phyloP scores from a whole-genome alignment of 106 monocot genomes.

The Allium cepa region DNA sequence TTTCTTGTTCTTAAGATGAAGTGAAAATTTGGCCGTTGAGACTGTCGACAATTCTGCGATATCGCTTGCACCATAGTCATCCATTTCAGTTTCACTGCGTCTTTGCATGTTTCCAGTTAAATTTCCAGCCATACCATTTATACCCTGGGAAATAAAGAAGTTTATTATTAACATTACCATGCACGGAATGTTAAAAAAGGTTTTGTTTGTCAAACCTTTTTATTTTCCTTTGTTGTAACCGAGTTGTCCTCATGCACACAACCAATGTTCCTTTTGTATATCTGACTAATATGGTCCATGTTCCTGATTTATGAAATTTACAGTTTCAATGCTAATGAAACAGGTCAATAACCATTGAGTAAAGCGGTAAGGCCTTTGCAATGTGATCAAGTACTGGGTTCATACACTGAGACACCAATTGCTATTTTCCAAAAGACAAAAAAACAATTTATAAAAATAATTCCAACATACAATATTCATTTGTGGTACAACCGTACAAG shows the following conservation, averaged over 20 bases:
- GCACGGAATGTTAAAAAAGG: too few relatives aligned
- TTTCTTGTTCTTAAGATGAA: slow-evolving; percentile 14
- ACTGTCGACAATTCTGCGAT: slow-evolving; percentile 34
- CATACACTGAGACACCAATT: too few relatives aligned
- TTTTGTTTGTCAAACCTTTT: slow-evolving; percentile 29
- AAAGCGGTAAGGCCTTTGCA: too few relatives aligned
- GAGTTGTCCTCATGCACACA: slow-evolving; percentile 19
- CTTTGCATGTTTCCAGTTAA: slow-evolving; percentile 45
- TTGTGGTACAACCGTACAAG: too few relatives aligned
- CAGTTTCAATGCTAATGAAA: too few relatives aligned
- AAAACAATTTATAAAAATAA: too few relatives aligned
- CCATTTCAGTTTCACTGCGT: slow-evolving; percentile 17
- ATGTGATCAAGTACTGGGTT: too few relatives aligned
- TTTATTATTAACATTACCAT: slow-evolving; percentile 6
- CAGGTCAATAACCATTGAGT: too few relatives aligned
- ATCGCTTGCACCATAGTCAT: slow-evolving; percentile 15
- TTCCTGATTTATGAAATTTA: slow-evolving; percentile 18
- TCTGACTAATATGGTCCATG: slow-evolving; percentile 32
- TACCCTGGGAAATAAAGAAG: slow-evolving; percentile 31
- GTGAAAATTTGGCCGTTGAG: slow-evolving; percentile 36
- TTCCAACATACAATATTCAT: too few relatives aligned
- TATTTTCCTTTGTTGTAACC: slow-evolving; percentile 40
- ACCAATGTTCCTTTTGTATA: slow-evolving; percentile 30
- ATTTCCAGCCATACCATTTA: slow-evolving; percentile 48
- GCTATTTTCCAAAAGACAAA: too few relatives aligned